Base-by-base conservation (phyloP, 108 stramenopile genomes). In the Cylindrotheca closterium region DNA sequence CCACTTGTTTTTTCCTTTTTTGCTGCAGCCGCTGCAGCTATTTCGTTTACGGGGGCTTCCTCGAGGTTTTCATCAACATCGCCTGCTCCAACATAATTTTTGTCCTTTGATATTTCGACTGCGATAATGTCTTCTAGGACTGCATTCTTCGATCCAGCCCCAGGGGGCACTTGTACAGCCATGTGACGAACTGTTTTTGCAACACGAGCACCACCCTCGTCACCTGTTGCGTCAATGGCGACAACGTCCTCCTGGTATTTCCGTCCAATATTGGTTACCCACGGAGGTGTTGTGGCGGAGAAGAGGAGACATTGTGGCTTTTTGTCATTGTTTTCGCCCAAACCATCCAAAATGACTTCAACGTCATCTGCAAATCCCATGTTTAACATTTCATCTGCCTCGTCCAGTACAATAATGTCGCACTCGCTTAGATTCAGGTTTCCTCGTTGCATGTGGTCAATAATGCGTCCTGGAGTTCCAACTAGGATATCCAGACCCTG, bases 351-450 rank as follows among this genome's bases (percentile, higher is more conserved):
- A 68, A 99, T 92, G 42, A 81, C 74, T 77, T 98, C 96, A 22
- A 99, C 96, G 60, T 98, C 98, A 49, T 99, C 97, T 31, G 97
- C 95, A 77, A 99, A 99, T 47, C 99, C 99, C 98, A 99, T 98
- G 78, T 96, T 96, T 31, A 99, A 81, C 99, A 99, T 99, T 79
- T 97, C 96, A 78, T 99, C 81, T n/a, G 98, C 99, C 79, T 99
- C 99, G 65, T 99, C 99, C 18, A 99, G 86, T 28, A 99, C 95
- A 34, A 28, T 26, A 75, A 91, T 79, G 47, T 91, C 74, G 51
- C 93, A 86, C 63, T 90, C 79, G 61, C 63, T 58, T 34, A 99
- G 79, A 60, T 89, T 65, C 5, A 99, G 80, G 54, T 86, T 97
- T 31, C 99, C 97, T 42, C 97, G 85, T 22, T 97, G 70, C 53